Percentiles rank a stretch among this genome's conserved stretches.
phyloP scores from a whole-genome alignment of 345 rosid species.

The Ceriops decandra region DNA sequence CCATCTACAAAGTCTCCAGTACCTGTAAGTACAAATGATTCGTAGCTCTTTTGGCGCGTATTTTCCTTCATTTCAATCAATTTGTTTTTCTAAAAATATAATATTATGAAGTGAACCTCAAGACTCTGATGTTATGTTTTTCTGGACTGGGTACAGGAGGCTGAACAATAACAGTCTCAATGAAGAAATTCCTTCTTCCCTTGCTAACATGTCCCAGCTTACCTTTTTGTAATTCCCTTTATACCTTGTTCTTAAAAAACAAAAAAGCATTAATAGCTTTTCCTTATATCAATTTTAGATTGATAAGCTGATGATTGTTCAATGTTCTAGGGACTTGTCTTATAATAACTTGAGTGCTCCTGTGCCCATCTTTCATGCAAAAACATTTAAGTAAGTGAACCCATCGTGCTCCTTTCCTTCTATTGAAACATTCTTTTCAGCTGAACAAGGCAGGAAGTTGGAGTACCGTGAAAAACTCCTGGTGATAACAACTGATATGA shows the following conservation, averaged over 20 bases:
- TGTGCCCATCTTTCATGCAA: slow-evolving; percentile 29
- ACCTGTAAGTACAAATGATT: slow-evolving; percentile 50
- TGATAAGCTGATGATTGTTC: not conserved
- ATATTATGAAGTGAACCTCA: not conserved
- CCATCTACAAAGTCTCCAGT: slow-evolving; percentile 51
- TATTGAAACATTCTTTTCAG: slow-evolving; percentile 3
- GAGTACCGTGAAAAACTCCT: not conserved
- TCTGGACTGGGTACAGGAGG: slow-evolving; percentile 51
- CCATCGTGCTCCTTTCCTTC: not conserved
- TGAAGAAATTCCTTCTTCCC: slow-evolving; percentile 65
- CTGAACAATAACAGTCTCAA: slow-evolving; percentile 68
- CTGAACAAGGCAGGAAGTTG: slow-evolving; percentile 8
- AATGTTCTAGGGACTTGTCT: slow-evolving; percentile 35
- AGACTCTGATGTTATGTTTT: not conserved
- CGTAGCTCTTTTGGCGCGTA: not conserved
- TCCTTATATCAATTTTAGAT: not conserved
- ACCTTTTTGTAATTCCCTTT: slow-evolving; percentile 61
- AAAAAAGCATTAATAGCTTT: not conserved
- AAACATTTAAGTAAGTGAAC: slow-evolving; percentile 50
- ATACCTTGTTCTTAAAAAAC: not conserved
- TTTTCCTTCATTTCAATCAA: not conserved
- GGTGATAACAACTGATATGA: slow-evolving; percentile 6
- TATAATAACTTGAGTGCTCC: slow-evolving; percentile 41
- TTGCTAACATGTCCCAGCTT: slow-evolving; percentile 75
- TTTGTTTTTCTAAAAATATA: not conserved